These are phyloP conservation scores for Scenedesmus sp. DNA, from an alignment of 163 green algal species.

Conservation along the genomic window DNA sequence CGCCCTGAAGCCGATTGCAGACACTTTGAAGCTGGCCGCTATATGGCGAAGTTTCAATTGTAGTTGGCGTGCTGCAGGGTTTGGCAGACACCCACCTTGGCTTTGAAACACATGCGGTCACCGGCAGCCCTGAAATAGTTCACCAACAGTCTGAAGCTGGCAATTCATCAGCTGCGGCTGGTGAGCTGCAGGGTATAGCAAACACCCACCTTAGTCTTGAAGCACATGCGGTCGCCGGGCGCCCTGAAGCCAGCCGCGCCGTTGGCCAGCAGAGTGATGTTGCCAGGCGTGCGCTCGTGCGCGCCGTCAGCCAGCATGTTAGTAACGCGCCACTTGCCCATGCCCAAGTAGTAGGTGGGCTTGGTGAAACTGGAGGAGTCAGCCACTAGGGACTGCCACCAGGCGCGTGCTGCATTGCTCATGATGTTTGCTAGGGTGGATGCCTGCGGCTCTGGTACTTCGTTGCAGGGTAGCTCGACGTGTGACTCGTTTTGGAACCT, in stretches of 20 bases:
- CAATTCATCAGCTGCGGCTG: not conserved
- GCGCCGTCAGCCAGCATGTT: conserved; percentile 32
- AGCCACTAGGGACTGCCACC: not conserved
- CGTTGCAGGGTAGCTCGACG: conserved; percentile 28
- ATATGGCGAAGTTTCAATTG: not conserved
- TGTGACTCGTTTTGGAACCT: conserved; percentile 22
- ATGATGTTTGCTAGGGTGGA: not conserved
- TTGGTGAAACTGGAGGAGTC: conserved; percentile 2
- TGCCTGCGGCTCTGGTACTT: not conserved
- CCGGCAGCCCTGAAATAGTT: not conserved
- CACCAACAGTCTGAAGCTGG: not conserved
- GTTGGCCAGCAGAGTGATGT: conserved; percentile 23
- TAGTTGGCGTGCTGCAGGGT: not conserved
- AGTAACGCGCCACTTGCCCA: not conserved
- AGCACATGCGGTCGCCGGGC: conserved; percentile 16
- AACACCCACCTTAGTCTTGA: not conserved
- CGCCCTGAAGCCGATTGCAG: not conserved
- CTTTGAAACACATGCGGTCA: conserved; percentile 6
- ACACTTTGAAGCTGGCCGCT: too few species aligned
- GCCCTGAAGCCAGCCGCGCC: conserved; percentile 27
- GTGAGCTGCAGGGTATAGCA: not conserved
- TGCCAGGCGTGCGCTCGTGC: conserved; percentile 33
- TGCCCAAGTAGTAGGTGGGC: conserved; percentile 19
- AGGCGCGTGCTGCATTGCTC: not conserved
- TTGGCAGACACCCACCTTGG: not conserved